Conservation (phyloP, 1,284 basidiomycete genomes). For the Rhodotorula sp. region DNA sequence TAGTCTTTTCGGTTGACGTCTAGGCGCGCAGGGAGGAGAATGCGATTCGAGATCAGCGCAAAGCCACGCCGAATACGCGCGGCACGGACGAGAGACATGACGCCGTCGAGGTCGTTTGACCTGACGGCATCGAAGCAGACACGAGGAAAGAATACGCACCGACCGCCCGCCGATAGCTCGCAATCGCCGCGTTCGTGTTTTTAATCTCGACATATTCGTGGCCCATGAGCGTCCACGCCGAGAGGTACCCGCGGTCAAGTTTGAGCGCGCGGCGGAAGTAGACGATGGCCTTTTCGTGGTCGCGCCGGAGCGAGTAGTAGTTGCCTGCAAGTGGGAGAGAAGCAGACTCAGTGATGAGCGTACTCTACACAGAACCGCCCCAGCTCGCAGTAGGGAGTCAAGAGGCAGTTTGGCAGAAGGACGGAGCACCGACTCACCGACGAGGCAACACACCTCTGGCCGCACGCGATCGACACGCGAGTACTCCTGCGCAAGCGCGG, state of each 20-base stretch:
- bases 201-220: constrained; percentile 99
- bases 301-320: constrained; percentile 87
- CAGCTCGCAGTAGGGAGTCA: too few relatives aligned
- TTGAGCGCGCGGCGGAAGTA: constrained; percentile 93
- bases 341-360: too few relatives aligned
- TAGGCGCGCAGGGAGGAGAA: constrained; percentile 40
- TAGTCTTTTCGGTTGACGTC: constrained; percentile 97
- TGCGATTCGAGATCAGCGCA: not conserved
- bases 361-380: too few relatives aligned
- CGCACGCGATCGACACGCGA: constrained; percentile 82
- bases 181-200: constrained; percentile 97
- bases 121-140: too few relatives aligned
- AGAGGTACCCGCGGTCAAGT: constrained; percentile 88
- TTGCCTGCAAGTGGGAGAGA: too few relatives aligned
- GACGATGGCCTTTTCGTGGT: constrained; percentile 93
- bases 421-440: constrained; percentile 62
- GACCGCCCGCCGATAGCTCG: constrained; percentile 92
- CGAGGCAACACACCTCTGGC: constrained; percentile 90
- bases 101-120: too few relatives aligned
- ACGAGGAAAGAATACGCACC: constrained; percentile 59
- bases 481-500: constrained; percentile 88
- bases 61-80: not conserved
- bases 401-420: not conserved
- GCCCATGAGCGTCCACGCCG: constrained; percentile 99
- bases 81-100: not conserved